These are phyloP conservation scores for Calonectria hawksworthii DNA, from an alignment of 2,329 filamentous ascomycete genomes.

Conservation along the genomic window DNA sequence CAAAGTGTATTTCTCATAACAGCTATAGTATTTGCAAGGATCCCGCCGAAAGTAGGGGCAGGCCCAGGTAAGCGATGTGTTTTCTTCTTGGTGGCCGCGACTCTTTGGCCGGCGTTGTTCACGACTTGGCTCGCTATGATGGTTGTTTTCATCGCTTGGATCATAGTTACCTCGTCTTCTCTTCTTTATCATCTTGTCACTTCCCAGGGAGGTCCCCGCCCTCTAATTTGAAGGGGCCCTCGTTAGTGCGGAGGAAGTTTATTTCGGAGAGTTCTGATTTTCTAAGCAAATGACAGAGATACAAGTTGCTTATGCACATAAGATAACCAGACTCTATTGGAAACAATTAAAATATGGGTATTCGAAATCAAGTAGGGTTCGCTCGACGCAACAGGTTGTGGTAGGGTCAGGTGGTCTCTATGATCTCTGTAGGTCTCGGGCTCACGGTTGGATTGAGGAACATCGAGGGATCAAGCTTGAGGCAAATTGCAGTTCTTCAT, in stretches of 20 bases:
- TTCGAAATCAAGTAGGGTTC: not conserved
- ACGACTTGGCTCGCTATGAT: not conserved
- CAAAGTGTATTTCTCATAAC: not conserved
- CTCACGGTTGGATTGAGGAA: not conserved
- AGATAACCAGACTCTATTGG: not conserved
- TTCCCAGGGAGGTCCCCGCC: not conserved
- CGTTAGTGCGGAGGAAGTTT: not conserved
- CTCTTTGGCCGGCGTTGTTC: not conserved
- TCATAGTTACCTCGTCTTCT: not conserved
- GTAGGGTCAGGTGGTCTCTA: not conserved
- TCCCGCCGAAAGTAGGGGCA: not conserved
- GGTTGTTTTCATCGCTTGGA: not conserved
- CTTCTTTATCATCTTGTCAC: not conserved
- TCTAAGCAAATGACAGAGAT: not conserved
- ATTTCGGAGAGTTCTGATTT: not conserved
- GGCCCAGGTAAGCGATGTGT: not conserved
- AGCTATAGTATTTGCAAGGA: not conserved
- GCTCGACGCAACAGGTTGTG: not conserved
- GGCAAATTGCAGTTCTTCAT: not conserved
- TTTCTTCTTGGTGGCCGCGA: not conserved
- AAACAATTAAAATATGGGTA: not conserved
- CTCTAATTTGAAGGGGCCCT: not conserved
- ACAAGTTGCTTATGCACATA: not conserved
- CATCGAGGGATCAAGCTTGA: not conserved
- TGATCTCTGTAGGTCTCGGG: not conserved